Evolutionary conservation across 805 yeast genomes (phyloP).

Genomic region (Dipodascus geniculatus): DNA sequence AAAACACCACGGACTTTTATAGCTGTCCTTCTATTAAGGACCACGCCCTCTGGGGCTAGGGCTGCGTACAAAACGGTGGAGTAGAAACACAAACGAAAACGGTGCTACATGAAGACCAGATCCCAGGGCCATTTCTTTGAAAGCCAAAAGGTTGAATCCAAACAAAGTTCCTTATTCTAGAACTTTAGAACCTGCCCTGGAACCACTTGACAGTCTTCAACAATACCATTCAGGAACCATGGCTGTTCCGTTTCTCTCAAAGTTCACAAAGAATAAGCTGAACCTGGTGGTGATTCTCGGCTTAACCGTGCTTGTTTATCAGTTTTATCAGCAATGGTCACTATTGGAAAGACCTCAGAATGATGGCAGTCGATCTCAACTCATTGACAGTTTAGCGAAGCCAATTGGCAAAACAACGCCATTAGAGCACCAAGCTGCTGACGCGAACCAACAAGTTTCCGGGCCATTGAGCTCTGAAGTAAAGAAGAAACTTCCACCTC

Average conservation of each 20-base stretch:
- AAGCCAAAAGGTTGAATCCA: too few species aligned
- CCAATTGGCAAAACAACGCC: neutral
- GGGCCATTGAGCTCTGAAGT: too few species aligned
- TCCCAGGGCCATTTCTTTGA: too few species aligned
- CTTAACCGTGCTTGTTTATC: conserved; percentile 2
- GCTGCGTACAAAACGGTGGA: neutral
- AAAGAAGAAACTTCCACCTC: neutral
- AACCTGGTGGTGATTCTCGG: conserved; percentile 3
- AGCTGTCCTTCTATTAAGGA: neutral
- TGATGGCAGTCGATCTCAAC: neutral
- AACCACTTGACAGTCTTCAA: too few species aligned
- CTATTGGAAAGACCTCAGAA: too few species aligned
- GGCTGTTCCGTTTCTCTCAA: conserved; percentile 4
- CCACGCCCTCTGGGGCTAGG: neutral
- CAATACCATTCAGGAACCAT: conserved; percentile 4
- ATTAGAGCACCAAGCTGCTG: too few species aligned
- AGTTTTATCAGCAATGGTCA: neutral
- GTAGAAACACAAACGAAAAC: neutral
- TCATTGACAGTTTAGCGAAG: neutral
- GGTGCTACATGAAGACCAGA: neutral
- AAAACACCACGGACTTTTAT: neutral
- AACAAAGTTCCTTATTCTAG: too few species aligned
- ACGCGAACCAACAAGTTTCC: too few species aligned
- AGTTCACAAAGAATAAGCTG: conserved; percentile 2
- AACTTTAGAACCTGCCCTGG: too few species aligned